These are phyloP conservation scores for Thymus mandschuricus DNA, from an alignment of 257 asterid genomes.

Conservation along the genomic window DNA sequence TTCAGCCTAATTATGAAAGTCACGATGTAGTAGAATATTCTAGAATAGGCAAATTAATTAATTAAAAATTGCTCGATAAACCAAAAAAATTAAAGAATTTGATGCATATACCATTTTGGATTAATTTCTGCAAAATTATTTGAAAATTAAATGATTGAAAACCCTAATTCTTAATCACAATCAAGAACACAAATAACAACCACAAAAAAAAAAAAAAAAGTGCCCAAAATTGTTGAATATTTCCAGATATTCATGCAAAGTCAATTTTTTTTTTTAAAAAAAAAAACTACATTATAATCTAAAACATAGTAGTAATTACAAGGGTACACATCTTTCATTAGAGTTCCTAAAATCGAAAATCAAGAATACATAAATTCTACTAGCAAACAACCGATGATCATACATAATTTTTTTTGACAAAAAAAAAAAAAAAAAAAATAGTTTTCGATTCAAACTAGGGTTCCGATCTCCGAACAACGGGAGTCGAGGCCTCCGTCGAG, in stretches of 20 bases:
- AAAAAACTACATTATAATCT: neutral
- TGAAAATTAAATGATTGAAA: no score
- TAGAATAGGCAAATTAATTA: neutral
- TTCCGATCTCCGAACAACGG: slow-evolving; percentile 23
- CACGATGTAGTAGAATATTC: neutral
- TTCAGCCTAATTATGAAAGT: neutral
- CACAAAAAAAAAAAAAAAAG: no score
- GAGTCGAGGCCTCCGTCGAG: slow-evolving; percentile 36
- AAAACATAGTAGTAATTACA: neutral
- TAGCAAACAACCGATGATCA: slow-evolving; percentile 4
- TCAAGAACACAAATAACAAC: no score
- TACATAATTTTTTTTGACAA: neutral
- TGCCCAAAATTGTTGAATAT: no score
- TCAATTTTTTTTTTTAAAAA: neutral
- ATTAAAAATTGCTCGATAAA: neutral
- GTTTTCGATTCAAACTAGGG: slow-evolving; percentile 21
- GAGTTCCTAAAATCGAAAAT: neutral
- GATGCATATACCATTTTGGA: neutral
- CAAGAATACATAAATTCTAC: slow-evolving; percentile 15
- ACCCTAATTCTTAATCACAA: no score
- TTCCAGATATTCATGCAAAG: no score
- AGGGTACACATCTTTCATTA: neutral
- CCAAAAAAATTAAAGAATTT: neutral
- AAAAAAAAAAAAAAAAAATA: no score
- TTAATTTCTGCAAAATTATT: neutral